Base-by-base conservation (phyloP, 2,329 filamentous ascomycete species). In the Venturia nashicola region DNA sequence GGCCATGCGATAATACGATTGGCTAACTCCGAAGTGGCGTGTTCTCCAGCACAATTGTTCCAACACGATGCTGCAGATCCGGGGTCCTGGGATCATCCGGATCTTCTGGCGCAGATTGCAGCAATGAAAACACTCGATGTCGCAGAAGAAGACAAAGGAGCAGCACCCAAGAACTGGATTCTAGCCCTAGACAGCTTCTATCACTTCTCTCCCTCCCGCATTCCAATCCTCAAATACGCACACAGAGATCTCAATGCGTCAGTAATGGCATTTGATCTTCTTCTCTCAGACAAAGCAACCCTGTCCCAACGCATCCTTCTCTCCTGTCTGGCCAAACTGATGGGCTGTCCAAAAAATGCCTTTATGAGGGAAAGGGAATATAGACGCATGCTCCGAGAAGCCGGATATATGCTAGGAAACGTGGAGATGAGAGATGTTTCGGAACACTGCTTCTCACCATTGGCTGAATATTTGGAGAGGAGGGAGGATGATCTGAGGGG, bases 181-280 rank as follows among this genome's bases (percentile, higher is more conserved):
- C 73, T 85, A 0, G 82, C 78, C 0, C 74, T 85, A 0, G 83
- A 85, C 68, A 81, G 81, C 2, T 69, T 83, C 5, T 85, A 85
- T 63, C 82, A 85, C 68, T 85, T 84, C 68, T 74, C 73, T 0
- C 83, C 82, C 0, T 83, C 81, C 0, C 73, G 82, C 16, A 74
- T 71, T 63, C 76, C 78, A 0, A 68, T 83, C 2, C 75, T 84
- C 16, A 64, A 71, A 8, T 73, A 79, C 54, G 76, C 79, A 0
- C 71, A 73, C 5, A 69, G 67, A 3, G 70, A 70, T 0, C 73
- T 84, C 0, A 67, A 74, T 3, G 81, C 82, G 1, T 77, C 79
- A 0, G 70, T 82, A 61, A 82, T 83, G 78, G 81, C 79, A 0
- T 85, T 84, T 65, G 83, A 85, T 65, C 73, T 85, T 1, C 68